A percentile compares a stretch with the other conserved stretches of the same genome.
phyloP scores from a whole-genome alignment of 371 early-diverging fungal species.

The Mortierella sp. region DNA sequence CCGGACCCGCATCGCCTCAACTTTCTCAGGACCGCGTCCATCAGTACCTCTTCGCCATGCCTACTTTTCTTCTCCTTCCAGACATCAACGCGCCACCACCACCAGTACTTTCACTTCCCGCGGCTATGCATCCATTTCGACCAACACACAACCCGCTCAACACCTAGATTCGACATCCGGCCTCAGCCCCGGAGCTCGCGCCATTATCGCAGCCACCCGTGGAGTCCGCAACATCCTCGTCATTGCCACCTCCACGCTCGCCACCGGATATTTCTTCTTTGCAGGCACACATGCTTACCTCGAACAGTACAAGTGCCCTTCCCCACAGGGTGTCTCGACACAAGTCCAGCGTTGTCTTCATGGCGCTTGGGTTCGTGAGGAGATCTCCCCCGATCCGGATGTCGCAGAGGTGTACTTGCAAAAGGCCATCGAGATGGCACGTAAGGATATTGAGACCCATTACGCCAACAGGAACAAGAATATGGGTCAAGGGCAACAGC shows the following conservation, averaged over 20 bases:
- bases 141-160: background rate
- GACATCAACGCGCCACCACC: background rate
- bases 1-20: background rate
- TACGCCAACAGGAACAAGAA: constrained; percentile 24
- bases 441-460: constrained; percentile 22
- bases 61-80: background rate
- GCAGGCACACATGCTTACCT: constrained; percentile 51
- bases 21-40: background rate
- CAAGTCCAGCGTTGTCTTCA: constrained; percentile 37
- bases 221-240: constrained; percentile 32
- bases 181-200: constrained; percentile 18
- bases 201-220: constrained; percentile 33
- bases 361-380: constrained; percentile 57
- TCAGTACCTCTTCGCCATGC: background rate
- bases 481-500: too few species aligned
- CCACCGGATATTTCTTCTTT: constrained; percentile 32
- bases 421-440: constrained; percentile 34
- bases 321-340: constrained; percentile 31
- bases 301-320: constrained; percentile 55
- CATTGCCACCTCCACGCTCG: constrained; percentile 30
- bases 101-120: background rate
- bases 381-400: constrained; percentile 40
- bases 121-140: background rate
- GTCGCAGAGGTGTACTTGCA: constrained; percentile 38
- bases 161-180: background rate